These are phyloP conservation scores for Blumeria hordei DNA, from an alignment of 2,329 filamentous ascomycete species.

Conservation along the genomic window DNA sequence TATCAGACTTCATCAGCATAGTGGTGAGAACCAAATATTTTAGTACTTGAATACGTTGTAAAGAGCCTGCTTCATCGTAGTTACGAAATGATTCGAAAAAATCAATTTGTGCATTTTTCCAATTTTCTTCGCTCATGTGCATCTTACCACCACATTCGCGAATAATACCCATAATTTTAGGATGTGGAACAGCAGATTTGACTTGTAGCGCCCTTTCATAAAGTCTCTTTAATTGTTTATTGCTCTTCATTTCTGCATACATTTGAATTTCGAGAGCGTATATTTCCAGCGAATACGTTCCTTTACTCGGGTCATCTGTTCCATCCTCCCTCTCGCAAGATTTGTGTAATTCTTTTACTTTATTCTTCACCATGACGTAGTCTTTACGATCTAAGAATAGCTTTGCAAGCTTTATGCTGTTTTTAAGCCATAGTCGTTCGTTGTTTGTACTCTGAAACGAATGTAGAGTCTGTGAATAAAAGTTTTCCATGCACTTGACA, in stretches of 20 bases:
- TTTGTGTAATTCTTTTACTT: constrained; percentile 68
- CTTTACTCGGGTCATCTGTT: constrained; percentile 76
- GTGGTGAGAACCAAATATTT: constrained; percentile 92
- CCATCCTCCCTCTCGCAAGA: constrained; percentile 76
- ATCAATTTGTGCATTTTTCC: constrained; percentile 89
- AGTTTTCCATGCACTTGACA: constrained; percentile 69
- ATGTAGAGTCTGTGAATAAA: constrained; percentile 79
- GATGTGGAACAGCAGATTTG: constrained; percentile 89
- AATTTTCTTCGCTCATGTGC: constrained; percentile 99
- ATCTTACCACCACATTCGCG: constrained; percentile 97
- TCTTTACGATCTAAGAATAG: constrained; percentile 81
- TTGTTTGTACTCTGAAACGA: constrained; percentile 97
- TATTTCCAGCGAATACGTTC: constrained; percentile 84
- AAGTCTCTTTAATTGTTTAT: constrained; percentile 81
- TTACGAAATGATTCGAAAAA: constrained; percentile 98
- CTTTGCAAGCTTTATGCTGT: constrained; percentile 87
- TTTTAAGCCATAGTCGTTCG: constrained; percentile 91
- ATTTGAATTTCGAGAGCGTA: constrained; percentile 97
- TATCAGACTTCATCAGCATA: constrained; percentile 95
- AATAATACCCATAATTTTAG: constrained; percentile 98
- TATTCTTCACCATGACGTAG: constrained; percentile 55
- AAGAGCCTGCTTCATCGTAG: constrained; percentile 90
- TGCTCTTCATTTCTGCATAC: constrained; percentile 91
- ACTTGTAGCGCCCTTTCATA: constrained; percentile 84
- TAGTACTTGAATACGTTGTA: constrained; percentile 88